phyloP scores from a whole-genome alignment of 129 eudicot genomes.

The Tagetes patula region DNA sequence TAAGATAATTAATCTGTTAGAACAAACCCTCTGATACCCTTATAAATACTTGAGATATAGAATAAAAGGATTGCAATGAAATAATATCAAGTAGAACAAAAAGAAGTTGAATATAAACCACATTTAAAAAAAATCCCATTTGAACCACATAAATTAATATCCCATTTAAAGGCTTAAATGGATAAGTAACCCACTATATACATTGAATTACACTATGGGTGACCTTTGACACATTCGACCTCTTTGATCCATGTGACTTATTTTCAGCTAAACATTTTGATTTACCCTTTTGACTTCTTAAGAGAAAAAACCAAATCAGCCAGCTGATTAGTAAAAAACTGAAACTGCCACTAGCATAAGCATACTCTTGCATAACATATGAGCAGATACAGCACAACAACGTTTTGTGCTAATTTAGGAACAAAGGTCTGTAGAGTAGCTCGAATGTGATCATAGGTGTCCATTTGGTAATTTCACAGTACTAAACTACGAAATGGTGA shows the following conservation, averaged over 20 bases:
- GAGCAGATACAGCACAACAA: not conserved
- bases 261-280: not conserved
- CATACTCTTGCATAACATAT: not conserved
- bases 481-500: constrained; percentile 3
- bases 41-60: not conserved
- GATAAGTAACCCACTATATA: not conserved
- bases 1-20: constrained; percentile 15
- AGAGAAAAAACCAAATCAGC: not conserved
- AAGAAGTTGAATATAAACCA: not conserved
- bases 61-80: not conserved
- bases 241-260: not conserved
- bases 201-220: not conserved
- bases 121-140: not conserved
- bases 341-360: not conserved
- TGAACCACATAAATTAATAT: not conserved
- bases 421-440: not conserved
- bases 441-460: constrained; percentile 5
- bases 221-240: not conserved
- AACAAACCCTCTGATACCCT: not conserved
- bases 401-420: not conserved
- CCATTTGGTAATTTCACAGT: not conserved
- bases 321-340: not conserved
- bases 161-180: not conserved
- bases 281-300: not conserved
- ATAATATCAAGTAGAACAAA: not conserved